Evolutionary conservation across 352 stramenopile species (phyloP).

Genomic region (Phytopythium helicoides): DNA sequence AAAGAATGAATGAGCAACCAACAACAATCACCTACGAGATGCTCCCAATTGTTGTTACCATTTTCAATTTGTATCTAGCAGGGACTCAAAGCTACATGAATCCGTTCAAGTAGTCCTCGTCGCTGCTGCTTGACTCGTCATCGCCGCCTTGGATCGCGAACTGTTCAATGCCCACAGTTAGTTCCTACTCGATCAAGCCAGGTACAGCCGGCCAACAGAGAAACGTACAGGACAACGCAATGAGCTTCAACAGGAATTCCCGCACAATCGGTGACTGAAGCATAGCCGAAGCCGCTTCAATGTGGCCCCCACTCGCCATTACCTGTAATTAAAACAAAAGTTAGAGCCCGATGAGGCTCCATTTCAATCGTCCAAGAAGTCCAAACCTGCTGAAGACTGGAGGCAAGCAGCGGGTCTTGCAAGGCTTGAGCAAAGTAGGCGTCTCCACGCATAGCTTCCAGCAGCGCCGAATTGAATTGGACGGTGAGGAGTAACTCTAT

Average conservation of each 20-base stretch:
- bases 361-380: neutral
- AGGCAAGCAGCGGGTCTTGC: conserved; percentile 45
- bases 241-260: conserved; percentile 67
- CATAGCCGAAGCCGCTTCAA: conserved; percentile 24
- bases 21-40: too few relatives aligned
- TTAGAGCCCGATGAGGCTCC: neutral
- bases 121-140: neutral
- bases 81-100: too few relatives aligned
- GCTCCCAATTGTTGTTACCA: too few relatives aligned
- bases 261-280: conserved; percentile 34
- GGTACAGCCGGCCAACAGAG: neutral
- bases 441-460: conserved; percentile 60
- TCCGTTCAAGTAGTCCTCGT: neutral
- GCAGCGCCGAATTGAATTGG: conserved; percentile 42
- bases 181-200: conserved; percentile 1
- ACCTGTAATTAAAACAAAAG: conserved; percentile 25
- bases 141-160: conserved; percentile 17
- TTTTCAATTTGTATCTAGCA: too few relatives aligned
- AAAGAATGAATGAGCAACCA: too few relatives aligned
- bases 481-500: conserved; percentile 43
- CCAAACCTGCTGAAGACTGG: conserved; percentile 59
- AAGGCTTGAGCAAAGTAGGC: conserved; percentile 54
- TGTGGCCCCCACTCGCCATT: conserved; percentile 45
- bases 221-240: conserved; percentile 51
- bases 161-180: conserved; percentile 8